Base-by-base conservation (phyloP, 2,329 filamentous ascomycete genomes). In the Epichloe gansuensis region DNA sequence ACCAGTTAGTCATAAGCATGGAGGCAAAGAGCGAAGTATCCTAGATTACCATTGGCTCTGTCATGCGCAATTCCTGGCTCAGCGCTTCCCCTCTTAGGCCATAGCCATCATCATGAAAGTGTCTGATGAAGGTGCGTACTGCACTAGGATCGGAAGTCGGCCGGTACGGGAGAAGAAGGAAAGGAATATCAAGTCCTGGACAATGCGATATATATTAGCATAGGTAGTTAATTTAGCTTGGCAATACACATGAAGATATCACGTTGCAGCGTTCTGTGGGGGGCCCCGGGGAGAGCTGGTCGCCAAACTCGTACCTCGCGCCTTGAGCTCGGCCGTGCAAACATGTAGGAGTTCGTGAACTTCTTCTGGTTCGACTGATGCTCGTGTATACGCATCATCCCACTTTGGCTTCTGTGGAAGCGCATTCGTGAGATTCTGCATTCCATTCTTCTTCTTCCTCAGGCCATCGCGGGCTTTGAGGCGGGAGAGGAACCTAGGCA, bases 281-380 rank as follows among this genome's bases (percentile, higher is more conserved):
- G 17, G 17, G 17, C 17, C 17, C 17, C 17, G 17, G 17, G 5
- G 8, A 31, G 3, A 17, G 45, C 38, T 23, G 38, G 27, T 7
- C 17, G 27, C 38, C 31, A 58, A 57, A 55, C 8, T 70, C 80
- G 61, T 81, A 95, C 91, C 91, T 87, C 90, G 81, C 55, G 86
- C 85, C 73, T 97, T 98, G 68, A 98, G 80, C 72, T 98, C 93
- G 52, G 83, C 77, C 11, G 90, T 94, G 71, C 89, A 96, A 58
- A 83, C 81, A 64, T 83, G 80, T 49, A 97, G 75, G 56, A 98
- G 73, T 64, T 95, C 89, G 62, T 90, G 84, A 47, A 98, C 83
- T 71, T 98, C 93, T 59, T 95, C 89, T 5, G 90, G 86, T 50
- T 88, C 84, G 58, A 98, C 84, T 46, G 83, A 80, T 51, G 78